Base-by-base conservation (phyloP, 306 rosid species). In the Prunus kanzakura region DNA sequence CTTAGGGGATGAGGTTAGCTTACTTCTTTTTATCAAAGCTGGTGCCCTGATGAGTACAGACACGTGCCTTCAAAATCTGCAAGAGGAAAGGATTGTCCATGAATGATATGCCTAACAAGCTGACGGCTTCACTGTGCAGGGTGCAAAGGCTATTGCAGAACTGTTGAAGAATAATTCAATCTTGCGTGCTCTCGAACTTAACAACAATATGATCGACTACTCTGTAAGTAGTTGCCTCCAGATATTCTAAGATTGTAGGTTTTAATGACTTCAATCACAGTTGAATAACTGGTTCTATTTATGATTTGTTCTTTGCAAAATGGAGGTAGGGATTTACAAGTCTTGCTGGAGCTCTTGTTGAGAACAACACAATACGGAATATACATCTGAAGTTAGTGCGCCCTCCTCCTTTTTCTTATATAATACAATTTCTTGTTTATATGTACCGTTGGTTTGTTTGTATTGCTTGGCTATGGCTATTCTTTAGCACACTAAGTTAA, bases 291-390 rank as follows among this genome's bases (percentile, higher is more conserved):
- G 84, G 73, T 80, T 84, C 64, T 76, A 45, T 61, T 73, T 75
- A 25, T 81, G 32, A 55, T 71, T 75, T 82, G 64, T 79, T 69
- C 80, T 74, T 87, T 70, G 57, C 82, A 77, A 79, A 84, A 80
- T 88, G 89, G 94, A 85, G 87, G 87, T 85, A 95, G 99, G 99
- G 99, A 81, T 95, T 95, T 80, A 77, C 97, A 75, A 88, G 97
- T 87, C 85, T 95, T 72, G 99, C 97, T 32, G 99, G 91, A 73
- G 99, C 97, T 80, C 96, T 95, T 83, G 83, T 86, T 63, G 99
- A 88, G 88, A 92, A 90, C 80, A 92, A 84, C 80, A 84, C 85
- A 49, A 46, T 95, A 80, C 82, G 93, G 61, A 88, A 88, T 85
- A 69, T 95, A 65, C 97, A 92, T 87, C 92, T 95, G 80, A 92